Evolutionary conservation across 352 stramenopile species (phyloP), one percentile per base, ranked within the genome.

Genomic region (Saprolegnia parasitica): DNA sequence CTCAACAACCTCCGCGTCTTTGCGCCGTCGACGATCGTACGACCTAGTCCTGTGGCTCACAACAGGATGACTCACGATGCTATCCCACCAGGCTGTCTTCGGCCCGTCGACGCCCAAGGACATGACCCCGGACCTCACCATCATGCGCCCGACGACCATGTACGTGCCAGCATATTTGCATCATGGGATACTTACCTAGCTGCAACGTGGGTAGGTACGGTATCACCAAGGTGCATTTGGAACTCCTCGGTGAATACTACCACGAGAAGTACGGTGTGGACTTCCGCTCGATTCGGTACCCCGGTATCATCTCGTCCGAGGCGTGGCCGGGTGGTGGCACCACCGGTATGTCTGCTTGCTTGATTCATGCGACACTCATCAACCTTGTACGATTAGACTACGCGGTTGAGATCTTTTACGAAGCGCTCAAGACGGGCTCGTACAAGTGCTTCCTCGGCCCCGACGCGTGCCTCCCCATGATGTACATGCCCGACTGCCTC

Each of bases 401-500:
- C 78, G 91, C 91, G 23, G 90, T 97, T 29, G 89, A 97, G 76
- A 97, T 97, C 76, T 97, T 96, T 68, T 97, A 97, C 73, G 86
- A 96, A 42, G 91, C 91, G 42, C 78, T 97, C 46, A 86, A 89
- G 75, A 74, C 89, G 61, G 81, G 84, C 77, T 87, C 85, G 70
- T 97, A 97, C 81, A 94, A 81, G 65, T 96, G 87, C 65, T 97
- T 96, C 73, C 65, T 97, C 5, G 62, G 80, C 55, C 76, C 78
- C 13, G 77, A 95, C 58, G 86, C 90, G 16, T 81, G 83, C 45
- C 72, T 97, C 77, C 91, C 91, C 29, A 97, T 97, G 90, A 97
- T 97, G 87, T 97, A 97, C 88, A 97, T 97, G 90, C 88, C 87
- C 26, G 91, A 97, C 75, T 96, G 86, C 64, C 78, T 97, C 32